Percentiles rank a stretch among this genome's conserved stretches.
phyloP scores from a whole-genome alignment of 805 yeast species.

The Candida verbasci region DNA sequence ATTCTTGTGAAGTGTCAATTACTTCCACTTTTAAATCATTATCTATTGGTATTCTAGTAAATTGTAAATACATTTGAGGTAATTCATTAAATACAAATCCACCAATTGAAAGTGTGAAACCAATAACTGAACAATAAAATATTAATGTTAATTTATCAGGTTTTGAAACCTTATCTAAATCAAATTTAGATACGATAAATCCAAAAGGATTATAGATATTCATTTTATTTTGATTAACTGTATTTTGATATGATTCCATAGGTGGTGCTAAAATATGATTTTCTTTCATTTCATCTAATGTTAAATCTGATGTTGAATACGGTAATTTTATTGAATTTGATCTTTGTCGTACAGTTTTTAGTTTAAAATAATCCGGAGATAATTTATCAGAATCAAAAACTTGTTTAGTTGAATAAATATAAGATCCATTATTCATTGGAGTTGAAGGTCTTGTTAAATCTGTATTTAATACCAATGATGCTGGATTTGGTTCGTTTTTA shows the following conservation, averaged over 20 bases:
- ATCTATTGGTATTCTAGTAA: constrained; percentile 9
- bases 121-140: constrained; percentile 72
- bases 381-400: neutral
- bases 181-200: constrained; percentile 10
- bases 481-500: constrained; percentile 14
- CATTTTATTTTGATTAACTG: constrained; percentile 14
- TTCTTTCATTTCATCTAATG: constrained; percentile 20
- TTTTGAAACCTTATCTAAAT: constrained; percentile 27
- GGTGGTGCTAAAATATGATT: constrained; percentile 8
- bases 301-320: constrained; percentile 30
- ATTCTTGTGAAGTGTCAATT: constrained; percentile 14
- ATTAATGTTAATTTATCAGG: constrained; percentile 81
- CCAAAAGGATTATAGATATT: constrained; percentile 19
- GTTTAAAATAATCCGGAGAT: constrained; percentile 2
- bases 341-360: constrained; percentile 17
- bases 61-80: constrained; percentile 21
- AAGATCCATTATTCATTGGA: constrained; percentile 7
- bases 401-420: neutral
- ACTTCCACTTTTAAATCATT: constrained; percentile 10
- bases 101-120: constrained; percentile 66
- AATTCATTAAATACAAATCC: constrained; percentile 69
- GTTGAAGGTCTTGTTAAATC: constrained; percentile 15
- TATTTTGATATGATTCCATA: constrained; percentile 6
- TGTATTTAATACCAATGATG: constrained; percentile 24
- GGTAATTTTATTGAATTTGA: constrained; percentile 23